Percentiles rank a stretch among this genome's conserved stretches.
Evolutionary conservation across 139 green algal genomes (phyloP).

Genomic region (Gonium pectorale): DNA sequence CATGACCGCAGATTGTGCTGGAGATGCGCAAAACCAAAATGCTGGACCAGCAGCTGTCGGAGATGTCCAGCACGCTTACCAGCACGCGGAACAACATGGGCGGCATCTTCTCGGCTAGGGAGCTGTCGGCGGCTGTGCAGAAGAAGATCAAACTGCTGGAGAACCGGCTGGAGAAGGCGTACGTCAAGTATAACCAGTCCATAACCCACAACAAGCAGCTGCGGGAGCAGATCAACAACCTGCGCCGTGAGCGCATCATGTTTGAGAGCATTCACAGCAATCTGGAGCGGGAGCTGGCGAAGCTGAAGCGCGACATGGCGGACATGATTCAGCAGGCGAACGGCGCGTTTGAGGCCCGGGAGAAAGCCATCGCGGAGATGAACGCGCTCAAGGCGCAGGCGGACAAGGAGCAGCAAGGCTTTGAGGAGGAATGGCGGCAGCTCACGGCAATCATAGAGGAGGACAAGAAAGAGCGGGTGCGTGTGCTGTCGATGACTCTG

Average conservation of each 20-base stretch:
- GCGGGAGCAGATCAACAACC: constrained; percentile 84
- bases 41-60: constrained; percentile 62
- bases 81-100: constrained; percentile 79
- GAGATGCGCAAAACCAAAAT: constrained; percentile 71
- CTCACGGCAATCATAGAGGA: constrained; percentile 88
- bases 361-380: constrained; percentile 84
- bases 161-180: constrained; percentile 85
- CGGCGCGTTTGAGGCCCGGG: constrained; percentile 67
- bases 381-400: constrained; percentile 78
- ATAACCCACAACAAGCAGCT: constrained; percentile 85
- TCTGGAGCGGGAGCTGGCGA: constrained; percentile 77
- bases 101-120: constrained; percentile 79
- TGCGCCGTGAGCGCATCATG: constrained; percentile 88
- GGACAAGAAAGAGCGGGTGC: constrained; percentile 73
- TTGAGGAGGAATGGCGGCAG: constrained; percentile 90
- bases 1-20: constrained; percentile 77
- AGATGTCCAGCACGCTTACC: constrained; percentile 52
- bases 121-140: constrained; percentile 67
- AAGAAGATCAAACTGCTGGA: constrained; percentile 88
- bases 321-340: constrained; percentile 81
- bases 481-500: too few species aligned
- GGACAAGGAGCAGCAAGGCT: constrained; percentile 86
- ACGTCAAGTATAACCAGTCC: constrained; percentile 85
- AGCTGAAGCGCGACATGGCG: constrained; percentile 85
- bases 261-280: constrained; percentile 91